A percentile compares a stretch with the other conserved stretches of the same genome.
Conservation (phyloP, 768 basidiomycete species). For the Leccinellum albellum region DNA sequence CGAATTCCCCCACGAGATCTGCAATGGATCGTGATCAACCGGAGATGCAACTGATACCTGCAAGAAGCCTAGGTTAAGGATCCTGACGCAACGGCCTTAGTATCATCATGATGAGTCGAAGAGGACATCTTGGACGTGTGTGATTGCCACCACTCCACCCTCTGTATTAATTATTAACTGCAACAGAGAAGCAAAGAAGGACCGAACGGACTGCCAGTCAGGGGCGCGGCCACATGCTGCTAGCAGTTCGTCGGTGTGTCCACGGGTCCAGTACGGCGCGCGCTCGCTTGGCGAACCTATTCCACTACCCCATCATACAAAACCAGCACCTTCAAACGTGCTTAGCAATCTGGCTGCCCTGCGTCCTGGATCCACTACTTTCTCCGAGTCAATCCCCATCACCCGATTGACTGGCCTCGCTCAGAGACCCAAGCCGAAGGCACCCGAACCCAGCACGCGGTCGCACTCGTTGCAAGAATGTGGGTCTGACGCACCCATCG, state of each 20-base stretch:
- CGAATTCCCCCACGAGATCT: no score
- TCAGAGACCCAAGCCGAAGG: conserved; percentile 14
- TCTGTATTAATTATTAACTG: not conserved
- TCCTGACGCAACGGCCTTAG: no score
- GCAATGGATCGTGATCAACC: no score
- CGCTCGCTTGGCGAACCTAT: conserved; percentile 5
- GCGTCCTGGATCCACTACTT: conserved; percentile 18
- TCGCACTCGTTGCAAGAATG: conserved; percentile 4
- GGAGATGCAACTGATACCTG: no score
- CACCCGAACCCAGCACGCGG: conserved; percentile 2
- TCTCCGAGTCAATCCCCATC: conserved; percentile 23
- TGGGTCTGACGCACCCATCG: not conserved
- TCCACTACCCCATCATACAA: conserved; percentile 13
- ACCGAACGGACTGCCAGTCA: conserved; percentile 27
- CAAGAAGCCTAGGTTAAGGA: no score
- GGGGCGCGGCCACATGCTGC: conserved; percentile 16
- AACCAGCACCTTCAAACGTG: conserved; percentile 50
- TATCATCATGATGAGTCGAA: no score
- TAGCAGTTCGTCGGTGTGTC: conserved; percentile 8
- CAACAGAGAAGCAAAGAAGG: conserved; percentile 44
- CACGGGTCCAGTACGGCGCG: conserved; percentile 12
- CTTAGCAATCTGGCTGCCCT: conserved; percentile 48
- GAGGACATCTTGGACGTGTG: no score
- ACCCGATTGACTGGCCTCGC: conserved; percentile 28
- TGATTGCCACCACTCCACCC: conserved; percentile 30